Percentiles rank a stretch among this genome's conserved stretches.
These are phyloP conservation scores for Pseudevernia furfuracea DNA, from an alignment of 495 filamentous ascomycete genomes.

Conservation along the genomic window DNA sequence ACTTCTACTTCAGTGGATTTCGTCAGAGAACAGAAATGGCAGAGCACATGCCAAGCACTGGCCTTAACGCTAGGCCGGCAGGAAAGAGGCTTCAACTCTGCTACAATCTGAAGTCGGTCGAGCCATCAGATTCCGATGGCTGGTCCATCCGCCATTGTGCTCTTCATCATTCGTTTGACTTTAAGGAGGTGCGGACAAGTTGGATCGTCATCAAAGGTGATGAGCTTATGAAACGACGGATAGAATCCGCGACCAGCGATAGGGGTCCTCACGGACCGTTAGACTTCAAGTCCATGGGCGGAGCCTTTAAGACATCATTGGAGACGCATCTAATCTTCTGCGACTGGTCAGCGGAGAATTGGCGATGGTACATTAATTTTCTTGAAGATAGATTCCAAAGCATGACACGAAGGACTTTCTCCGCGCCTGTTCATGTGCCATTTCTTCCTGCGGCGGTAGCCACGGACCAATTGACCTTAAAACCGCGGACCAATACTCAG, in stretches of 20 bases:
- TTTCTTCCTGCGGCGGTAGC: background rate
- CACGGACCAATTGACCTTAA: background rate
- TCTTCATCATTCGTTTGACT: constrained; percentile 39
- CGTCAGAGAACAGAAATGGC: constrained; percentile 20
- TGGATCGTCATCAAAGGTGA: background rate
- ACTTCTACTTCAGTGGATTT: constrained; percentile 30
- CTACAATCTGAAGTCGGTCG: constrained; percentile 41
- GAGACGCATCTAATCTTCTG: constrained; percentile 36
- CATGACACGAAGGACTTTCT: constrained; percentile 27
- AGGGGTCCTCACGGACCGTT: constrained; percentile 20
- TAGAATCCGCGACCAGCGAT: constrained; percentile 27
- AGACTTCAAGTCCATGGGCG: constrained; percentile 24
- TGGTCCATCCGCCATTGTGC: constrained; percentile 41
- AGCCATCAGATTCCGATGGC: constrained; percentile 30
- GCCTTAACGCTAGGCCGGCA: background rate
- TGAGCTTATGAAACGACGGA: constrained; percentile 19
- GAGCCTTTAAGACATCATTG: constrained; percentile 32
- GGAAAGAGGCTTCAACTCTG: constrained; percentile 31
- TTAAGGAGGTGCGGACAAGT: constrained; percentile 1
- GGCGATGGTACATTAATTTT: constrained; percentile 41
- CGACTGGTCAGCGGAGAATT: constrained; percentile 42
- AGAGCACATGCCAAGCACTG: background rate
- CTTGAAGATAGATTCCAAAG: constrained; percentile 33
- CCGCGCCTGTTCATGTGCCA: constrained; percentile 25
- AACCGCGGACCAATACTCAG: background rate